These are phyloP conservation scores for Aaosphaeria arxii DNA, from an alignment of 2,329 filamentous ascomycete genomes.

Conservation along the genomic window DNA sequence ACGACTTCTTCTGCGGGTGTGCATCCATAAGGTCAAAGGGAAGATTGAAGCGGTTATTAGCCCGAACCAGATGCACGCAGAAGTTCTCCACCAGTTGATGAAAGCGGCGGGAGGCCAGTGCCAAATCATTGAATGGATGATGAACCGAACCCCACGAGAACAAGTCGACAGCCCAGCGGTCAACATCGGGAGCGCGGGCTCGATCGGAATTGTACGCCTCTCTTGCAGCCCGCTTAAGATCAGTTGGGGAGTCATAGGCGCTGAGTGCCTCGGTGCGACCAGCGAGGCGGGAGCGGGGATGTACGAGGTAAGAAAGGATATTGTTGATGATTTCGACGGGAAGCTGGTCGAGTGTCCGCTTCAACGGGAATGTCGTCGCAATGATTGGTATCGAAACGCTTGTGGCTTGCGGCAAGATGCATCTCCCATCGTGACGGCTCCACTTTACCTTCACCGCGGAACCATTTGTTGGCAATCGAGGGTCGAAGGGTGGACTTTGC, in stretches of 20 bases:
- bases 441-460: too few species aligned
- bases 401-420: too few species aligned
- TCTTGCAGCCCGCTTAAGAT: slow-evolving; percentile 16
- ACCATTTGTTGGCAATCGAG: too few species aligned
- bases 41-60: slow-evolving; percentile 10
- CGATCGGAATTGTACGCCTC: slow-evolving; percentile 14
- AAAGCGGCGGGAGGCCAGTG: slow-evolving; percentile 20
- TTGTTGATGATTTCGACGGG: slow-evolving; percentile 26
- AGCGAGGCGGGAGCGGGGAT: slow-evolving; percentile 25
- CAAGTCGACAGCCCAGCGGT: slow-evolving; percentile 25
- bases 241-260: slow-evolving; percentile 12
- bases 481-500: too few species aligned
- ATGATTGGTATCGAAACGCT: too few species aligned
- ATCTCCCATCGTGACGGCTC: too few species aligned
- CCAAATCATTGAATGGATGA: slow-evolving; percentile 27
- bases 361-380: too few species aligned
- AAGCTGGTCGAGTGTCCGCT: slow-evolving; percentile 14
- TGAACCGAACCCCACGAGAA: slow-evolving; percentile 18
- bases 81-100: slow-evolving; percentile 21
- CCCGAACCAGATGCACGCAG: slow-evolving; percentile 21
- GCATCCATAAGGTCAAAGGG: slow-evolving; percentile 20
- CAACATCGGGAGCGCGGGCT: slow-evolving; percentile 16
- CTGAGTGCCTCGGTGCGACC: slow-evolving; percentile 28
- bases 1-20: slow-evolving; percentile 8
- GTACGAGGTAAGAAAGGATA: slow-evolving; percentile 25